phyloP scores from a whole-genome alignment of 2,329 filamentous ascomycete species.

The Epichloe scottii region DNA sequence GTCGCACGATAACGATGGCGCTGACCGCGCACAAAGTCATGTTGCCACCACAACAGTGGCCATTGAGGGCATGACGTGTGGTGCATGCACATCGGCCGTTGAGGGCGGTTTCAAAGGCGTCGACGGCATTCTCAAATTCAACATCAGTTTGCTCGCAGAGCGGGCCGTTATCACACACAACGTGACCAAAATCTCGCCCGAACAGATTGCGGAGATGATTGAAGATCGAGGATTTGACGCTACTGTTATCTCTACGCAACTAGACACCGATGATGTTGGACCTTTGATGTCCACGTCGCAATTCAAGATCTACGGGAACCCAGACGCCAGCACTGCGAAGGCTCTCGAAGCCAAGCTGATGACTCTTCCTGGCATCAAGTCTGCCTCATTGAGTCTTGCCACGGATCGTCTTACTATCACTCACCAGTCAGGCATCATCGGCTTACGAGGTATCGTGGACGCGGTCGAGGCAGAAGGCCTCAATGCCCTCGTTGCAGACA shows the following conservation, averaged over 20 bases:
- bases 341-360: constrained; percentile 57
- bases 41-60: constrained; percentile 68
- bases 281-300: constrained; percentile 51
- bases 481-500: constrained; percentile 81
- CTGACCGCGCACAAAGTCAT: constrained; percentile 21
- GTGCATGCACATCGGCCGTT: constrained; percentile 86
- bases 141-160: constrained; percentile 88
- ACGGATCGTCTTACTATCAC: constrained; percentile 62
- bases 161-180: constrained; percentile 83
- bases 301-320: constrained; percentile 73
- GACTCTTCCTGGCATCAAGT: constrained; percentile 56
- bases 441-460: constrained; percentile 73
- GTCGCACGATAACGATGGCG: constrained; percentile 13
- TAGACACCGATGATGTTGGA: constrained; percentile 42
- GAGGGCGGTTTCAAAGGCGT: constrained; percentile 68
- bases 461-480: constrained; percentile 69
- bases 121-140: constrained; percentile 75
- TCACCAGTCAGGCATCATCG: constrained; percentile 59
- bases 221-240: constrained; percentile 87
- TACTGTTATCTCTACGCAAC: constrained; percentile 62
- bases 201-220: constrained; percentile 69
- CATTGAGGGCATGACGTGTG: constrained; percentile 96
- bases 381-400: constrained; percentile 61
- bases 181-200: constrained; percentile 52
- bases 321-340: constrained; percentile 58